These are phyloP conservation scores for Naumovozyma castellii DNA, from an alignment of 805 yeast species.

Conservation along the genomic window DNA sequence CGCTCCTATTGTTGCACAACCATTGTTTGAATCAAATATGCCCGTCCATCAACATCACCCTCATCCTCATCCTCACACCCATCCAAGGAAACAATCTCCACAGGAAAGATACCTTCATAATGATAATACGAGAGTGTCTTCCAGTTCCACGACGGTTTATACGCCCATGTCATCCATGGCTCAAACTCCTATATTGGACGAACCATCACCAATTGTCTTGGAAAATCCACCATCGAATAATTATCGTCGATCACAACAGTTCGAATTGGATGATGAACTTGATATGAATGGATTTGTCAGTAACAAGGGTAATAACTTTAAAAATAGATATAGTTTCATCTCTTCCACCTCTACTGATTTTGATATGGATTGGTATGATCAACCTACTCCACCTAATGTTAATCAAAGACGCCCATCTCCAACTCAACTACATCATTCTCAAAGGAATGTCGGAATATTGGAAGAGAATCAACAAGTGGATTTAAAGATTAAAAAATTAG, in stretches of 20 bases:
- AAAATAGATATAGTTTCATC: slow-evolving; percentile 26
- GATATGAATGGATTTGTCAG: slow-evolving; percentile 6
- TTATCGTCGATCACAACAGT: neutral
- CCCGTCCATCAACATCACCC: neutral
- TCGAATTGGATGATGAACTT: neutral
- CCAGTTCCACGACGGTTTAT: neutral
- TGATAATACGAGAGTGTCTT: neutral
- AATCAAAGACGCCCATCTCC: neutral
- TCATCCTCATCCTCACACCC: neutral
- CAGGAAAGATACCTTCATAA: neutral
- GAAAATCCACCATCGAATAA: no score
- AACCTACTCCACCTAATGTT: slow-evolving; percentile 1
- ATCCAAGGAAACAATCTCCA: neutral
- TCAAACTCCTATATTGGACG: neutral
- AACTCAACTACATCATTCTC: neutral
- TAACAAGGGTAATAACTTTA: slow-evolving; percentile 7
- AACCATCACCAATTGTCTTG: no score
- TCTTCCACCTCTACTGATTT: slow-evolving; percentile 26
- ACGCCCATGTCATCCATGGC: neutral
- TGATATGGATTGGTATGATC: slow-evolving; percentile 12
- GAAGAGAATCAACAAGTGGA: slow-evolving; percentile 9
- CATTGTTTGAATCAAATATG: neutral
- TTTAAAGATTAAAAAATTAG: slow-evolving; percentile 26
- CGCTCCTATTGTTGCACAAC: neutral
- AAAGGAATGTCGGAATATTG: neutral